Percentiles rank a stretch among this genome's conserved stretches.
phyloP scores from a whole-genome alignment of 148 eudicot species.

The Dianthus caryophyllus region DNA sequence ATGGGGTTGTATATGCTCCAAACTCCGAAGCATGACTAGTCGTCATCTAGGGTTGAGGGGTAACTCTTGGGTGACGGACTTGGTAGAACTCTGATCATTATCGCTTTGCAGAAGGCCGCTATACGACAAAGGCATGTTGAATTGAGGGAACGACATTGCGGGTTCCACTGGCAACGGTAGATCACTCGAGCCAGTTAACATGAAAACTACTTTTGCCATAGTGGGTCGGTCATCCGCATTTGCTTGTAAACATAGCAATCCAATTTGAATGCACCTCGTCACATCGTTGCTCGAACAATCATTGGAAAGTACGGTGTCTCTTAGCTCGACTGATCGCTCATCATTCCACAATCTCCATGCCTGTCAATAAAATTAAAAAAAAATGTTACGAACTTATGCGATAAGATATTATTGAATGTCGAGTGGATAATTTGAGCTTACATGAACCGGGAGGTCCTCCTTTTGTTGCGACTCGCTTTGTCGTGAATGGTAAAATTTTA shows the following conservation, averaged over 20 bases:
- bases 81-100: neutral
- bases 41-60: slow-evolving; percentile 10
- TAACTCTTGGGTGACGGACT: slow-evolving; percentile 7
- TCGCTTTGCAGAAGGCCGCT: neutral
- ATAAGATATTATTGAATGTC: neutral
- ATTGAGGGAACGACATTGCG: neutral
- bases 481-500: neutral
- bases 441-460: slow-evolving; percentile 2
- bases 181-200: slow-evolving; percentile 6
- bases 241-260: slow-evolving; percentile 41
- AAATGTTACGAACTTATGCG: too few relatives aligned
- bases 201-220: slow-evolving; percentile 22
- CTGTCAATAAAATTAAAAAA: neutral
- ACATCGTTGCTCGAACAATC: slow-evolving; percentile 19
- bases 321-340: neutral
- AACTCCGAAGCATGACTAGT: too few relatives aligned
- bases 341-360: slow-evolving; percentile 26
- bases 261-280: slow-evolving; percentile 34
- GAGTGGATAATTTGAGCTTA: neutral
- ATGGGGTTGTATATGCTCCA: too few relatives aligned
- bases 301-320: slow-evolving; percentile 7
- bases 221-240: slow-evolving; percentile 22
- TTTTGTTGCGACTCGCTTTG: neutral
- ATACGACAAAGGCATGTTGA: neutral
- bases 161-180: slow-evolving; percentile 15